Evolutionary conservation across 2,329 filamentous ascomycete species (phyloP).

Genomic region (Penicillium aurantiogriseum): DNA sequence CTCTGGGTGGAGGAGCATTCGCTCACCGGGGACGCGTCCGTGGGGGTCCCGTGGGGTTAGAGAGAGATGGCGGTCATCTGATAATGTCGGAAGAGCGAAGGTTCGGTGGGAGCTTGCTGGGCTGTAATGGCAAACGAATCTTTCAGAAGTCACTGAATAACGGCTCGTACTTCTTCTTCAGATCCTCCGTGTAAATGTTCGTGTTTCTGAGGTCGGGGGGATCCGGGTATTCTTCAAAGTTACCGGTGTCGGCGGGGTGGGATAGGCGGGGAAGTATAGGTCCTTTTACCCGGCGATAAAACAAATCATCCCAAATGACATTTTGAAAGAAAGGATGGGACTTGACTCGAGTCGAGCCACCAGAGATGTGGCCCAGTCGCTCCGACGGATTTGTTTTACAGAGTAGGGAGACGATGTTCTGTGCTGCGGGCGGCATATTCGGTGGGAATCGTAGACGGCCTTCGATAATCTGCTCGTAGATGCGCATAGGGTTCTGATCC

Average conservation of each 20-base stretch:
- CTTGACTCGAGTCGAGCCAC: constrained; percentile 59
- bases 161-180: constrained; percentile 60
- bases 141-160: constrained; percentile 61
- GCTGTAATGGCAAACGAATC: not conserved
- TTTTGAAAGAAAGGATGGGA: constrained; percentile 61
- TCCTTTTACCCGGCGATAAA: constrained; percentile 58
- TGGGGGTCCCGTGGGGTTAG: constrained; percentile 2
- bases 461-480: constrained; percentile 67
- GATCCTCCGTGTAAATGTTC: constrained; percentile 58
- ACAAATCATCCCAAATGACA: constrained; percentile 63
- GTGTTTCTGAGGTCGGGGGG: constrained; percentile 52
- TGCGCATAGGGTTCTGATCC: constrained; percentile 68
- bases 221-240: constrained; percentile 65
- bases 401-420: constrained; percentile 60
- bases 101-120: not conserved
- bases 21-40: constrained; percentile 2
- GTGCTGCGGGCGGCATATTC: constrained; percentile 58
- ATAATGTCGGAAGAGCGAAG: not conserved
- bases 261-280: constrained; percentile 62
- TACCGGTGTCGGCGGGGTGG: constrained; percentile 60
- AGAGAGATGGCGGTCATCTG: not conserved
- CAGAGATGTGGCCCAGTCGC: constrained; percentile 62
- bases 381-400: constrained; percentile 64
- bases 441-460: constrained; percentile 61
- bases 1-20: not conserved